Evolutionary conservation across 495 filamentous ascomycete genomes (phyloP).

Genomic region (Neohortaea acidophila): DNA sequence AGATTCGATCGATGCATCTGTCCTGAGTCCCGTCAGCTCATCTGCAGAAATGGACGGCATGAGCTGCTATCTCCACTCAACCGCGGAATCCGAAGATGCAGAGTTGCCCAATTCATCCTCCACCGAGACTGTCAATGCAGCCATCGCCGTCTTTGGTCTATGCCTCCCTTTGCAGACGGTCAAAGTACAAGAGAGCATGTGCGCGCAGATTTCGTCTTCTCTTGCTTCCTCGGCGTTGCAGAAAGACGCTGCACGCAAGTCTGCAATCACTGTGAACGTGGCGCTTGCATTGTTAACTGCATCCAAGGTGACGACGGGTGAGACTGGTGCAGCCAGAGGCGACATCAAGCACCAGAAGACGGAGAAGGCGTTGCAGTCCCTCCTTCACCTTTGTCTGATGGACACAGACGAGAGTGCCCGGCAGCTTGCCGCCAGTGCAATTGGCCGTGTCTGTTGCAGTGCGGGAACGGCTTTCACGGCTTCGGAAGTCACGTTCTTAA

Average conservation of each 20-base stretch:
- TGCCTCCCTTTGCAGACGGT: constrained; percentile 73
- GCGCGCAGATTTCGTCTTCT: constrained; percentile 83
- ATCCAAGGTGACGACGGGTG: constrained; percentile 69
- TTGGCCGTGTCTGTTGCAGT: constrained; percentile 81
- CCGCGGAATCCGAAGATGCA: constrained; percentile 24
- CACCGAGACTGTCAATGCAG: constrained; percentile 86
- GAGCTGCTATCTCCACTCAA: constrained; percentile 48
- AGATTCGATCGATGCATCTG: constrained; percentile 49
- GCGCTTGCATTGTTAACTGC: constrained; percentile 65
- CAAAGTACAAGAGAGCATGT: constrained; percentile 86
- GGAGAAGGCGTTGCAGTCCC: constrained; percentile 74
- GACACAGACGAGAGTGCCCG: constrained; percentile 75
- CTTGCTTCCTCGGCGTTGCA: constrained; percentile 64
- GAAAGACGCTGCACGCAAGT: constrained; percentile 72
- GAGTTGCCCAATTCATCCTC: constrained; percentile 61
- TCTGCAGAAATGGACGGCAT: constrained; percentile 85
- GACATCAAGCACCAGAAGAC: constrained; percentile 60
- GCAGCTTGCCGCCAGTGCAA: constrained; percentile 66
- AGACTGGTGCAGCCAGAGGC: constrained; percentile 55
- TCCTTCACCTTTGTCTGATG: constrained; percentile 54
- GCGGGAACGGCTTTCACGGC: constrained; percentile 77
- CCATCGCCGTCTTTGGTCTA: constrained; percentile 81
- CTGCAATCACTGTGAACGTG: constrained; percentile 82
- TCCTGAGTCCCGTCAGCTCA: constrained; percentile 56
- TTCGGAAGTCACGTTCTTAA: constrained; percentile 74